phyloP scores from a whole-genome alignment of 441 rosid species.

The Geranium incanum region DNA sequence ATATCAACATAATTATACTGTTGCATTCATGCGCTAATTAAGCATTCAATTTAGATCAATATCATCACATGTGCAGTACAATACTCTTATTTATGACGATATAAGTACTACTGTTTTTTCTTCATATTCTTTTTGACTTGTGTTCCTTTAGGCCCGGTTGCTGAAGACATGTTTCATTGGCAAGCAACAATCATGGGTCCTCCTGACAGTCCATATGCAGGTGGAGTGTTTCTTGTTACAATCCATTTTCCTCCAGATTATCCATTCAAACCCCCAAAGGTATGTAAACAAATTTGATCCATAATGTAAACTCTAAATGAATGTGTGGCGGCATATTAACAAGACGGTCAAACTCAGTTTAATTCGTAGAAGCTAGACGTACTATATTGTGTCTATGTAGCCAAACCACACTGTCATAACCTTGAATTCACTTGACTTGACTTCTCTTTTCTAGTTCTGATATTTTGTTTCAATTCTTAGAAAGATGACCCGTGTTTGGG shows the following conservation, averaged over 20 bases:
- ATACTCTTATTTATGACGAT: too few species aligned
- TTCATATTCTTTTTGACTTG: neutral
- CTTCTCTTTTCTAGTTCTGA: too few species aligned
- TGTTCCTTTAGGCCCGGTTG: conserved; percentile 26
- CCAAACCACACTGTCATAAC: neutral
- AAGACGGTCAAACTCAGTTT: neutral
- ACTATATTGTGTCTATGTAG: neutral
- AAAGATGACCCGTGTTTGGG: too few species aligned
- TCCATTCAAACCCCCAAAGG: conserved; percentile 31
- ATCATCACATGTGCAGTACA: too few species aligned
- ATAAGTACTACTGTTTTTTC: neutral
- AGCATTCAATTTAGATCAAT: too few species aligned
- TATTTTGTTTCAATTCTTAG: neutral
- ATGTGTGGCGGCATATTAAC: neutral
- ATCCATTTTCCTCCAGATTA: conserved; percentile 17
- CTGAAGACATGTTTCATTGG: conserved; percentile 25
- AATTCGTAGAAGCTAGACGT: neutral
- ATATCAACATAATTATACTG: too few species aligned
- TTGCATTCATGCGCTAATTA: too few species aligned
- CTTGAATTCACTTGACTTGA: too few species aligned
- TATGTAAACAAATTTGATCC: neutral
- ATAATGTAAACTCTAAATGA: neutral
- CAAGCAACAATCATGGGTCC: conserved; percentile 34
- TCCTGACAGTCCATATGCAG: conserved; percentile 36
- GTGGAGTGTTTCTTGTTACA: conserved; percentile 33